A percentile compares a stretch with the other conserved stretches of the same genome.
These are phyloP conservation scores for Lentinus brumalis DNA, from an alignment of 768 basidiomycete species.

Conservation along the genomic window DNA sequence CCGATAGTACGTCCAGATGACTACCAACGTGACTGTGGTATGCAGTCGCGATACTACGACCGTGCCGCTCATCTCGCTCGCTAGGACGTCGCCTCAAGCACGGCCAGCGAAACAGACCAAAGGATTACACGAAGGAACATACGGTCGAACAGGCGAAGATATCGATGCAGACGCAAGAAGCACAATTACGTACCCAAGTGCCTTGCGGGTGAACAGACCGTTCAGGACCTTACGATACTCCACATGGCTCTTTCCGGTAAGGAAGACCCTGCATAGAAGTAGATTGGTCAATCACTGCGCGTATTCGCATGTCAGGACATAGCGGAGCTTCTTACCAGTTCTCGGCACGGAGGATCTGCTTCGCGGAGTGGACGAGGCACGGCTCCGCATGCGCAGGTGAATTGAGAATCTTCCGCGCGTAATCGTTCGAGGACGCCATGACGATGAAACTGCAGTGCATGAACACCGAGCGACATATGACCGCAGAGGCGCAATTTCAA, in stretches of 20 bases:
- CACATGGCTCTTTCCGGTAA: conserved; percentile 90
- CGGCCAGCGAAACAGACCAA: not conserved
- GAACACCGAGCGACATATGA: not conserved
- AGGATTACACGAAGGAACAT: not conserved
- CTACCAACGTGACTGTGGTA: too few species aligned
- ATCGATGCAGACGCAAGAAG: conserved; percentile 1
- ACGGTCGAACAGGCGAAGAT: not conserved
- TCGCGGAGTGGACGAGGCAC: conserved; percentile 90
- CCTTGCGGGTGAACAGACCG: conserved; percentile 90
- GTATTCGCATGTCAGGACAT: not conserved
- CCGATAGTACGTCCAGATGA: too few species aligned
- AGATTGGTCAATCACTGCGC: conserved; percentile 3
- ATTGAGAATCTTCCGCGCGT: conserved; percentile 93
- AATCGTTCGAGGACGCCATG: conserved; percentile 94
- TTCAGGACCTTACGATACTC: conserved; percentile 93
- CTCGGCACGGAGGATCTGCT: conserved; percentile 77
- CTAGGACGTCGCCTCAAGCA: not conserved
- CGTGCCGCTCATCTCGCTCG: too few species aligned
- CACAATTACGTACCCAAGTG: conserved; percentile 65
- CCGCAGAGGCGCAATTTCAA: conserved; percentile 6
- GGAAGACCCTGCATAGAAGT: conserved; percentile 79
- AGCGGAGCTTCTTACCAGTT: conserved; percentile 67
- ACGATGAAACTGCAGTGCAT: conserved; percentile 89
- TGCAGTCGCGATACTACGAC: too few species aligned
- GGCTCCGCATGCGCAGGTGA: conserved; percentile 92